Evolutionary conservation across 1,284 basidiomycete species (phyloP).

Genomic region (Mycosarcoma maydis): DNA sequence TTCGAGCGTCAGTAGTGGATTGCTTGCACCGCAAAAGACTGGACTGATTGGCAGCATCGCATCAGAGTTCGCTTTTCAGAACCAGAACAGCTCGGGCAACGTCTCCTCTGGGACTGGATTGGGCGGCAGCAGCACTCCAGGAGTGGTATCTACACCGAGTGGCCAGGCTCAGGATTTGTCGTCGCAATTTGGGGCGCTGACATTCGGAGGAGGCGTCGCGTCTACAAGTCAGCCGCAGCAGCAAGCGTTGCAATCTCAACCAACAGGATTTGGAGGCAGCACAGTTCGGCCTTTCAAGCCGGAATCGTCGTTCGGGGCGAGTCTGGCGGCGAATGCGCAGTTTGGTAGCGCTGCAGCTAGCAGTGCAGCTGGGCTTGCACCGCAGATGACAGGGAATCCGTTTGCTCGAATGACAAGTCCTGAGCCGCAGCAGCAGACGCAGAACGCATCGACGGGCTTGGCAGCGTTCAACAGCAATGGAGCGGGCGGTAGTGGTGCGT

Average conservation of each 20-base stretch:
- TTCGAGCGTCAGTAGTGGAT: conserved; percentile 2
- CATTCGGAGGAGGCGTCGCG: conserved; percentile 19
- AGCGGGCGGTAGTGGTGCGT: conserved; percentile 5
- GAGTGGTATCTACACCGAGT: conserved; percentile 4
- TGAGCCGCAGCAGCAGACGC: conserved; percentile 8
- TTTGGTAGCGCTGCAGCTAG: conserved; percentile 6
- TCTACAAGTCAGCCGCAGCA: conserved; percentile 12
- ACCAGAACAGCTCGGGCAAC: conserved; percentile 9
- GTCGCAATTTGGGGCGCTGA: conserved; percentile 39
- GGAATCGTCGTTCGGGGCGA: conserved; percentile 48
- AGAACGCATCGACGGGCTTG: conserved; percentile 10
- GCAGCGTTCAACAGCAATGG: conserved; percentile 7
- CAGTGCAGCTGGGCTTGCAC: too few relatives aligned
- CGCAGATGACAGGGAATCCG: not conserved
- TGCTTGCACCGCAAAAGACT: conserved; percentile 60
- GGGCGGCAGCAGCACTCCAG: conserved; percentile 9
- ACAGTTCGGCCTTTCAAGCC: conserved; percentile 52
- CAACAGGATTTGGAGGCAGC: conserved; percentile 57
- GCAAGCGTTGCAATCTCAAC: conserved; percentile 43
- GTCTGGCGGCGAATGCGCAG: conserved; percentile 29
- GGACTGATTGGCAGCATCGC: conserved; percentile 67
- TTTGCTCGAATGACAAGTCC: conserved; percentile 30
- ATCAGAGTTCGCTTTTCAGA: conserved; percentile 64
- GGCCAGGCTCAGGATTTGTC: conserved; percentile 16
- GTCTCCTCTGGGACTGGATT: conserved; percentile 7